A percentile compares a stretch with the other conserved stretches of the same genome.
phyloP scores from a whole-genome alignment of 768 basidiomycete species.

The Boletellus ananas region DNA sequence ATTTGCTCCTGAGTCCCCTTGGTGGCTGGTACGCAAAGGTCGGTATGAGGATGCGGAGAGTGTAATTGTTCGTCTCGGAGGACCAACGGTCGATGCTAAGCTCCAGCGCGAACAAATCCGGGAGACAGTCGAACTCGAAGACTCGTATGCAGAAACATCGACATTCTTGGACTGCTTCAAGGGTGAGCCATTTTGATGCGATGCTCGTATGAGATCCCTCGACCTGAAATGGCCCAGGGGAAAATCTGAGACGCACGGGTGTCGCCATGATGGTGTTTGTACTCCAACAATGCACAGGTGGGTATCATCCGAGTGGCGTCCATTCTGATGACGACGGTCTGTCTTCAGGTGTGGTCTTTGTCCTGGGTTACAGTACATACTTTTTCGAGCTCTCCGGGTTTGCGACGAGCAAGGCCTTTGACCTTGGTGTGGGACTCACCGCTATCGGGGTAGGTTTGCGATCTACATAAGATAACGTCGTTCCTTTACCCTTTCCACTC shows the following conservation, averaged over 20 bases:
- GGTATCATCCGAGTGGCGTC: background rate
- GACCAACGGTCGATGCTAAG: slow-evolving; percentile 22
- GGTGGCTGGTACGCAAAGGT: slow-evolving; percentile 34
- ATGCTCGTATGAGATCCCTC: background rate
- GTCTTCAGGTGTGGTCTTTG: slow-evolving; percentile 22
- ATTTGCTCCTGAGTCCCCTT: slow-evolving; percentile 31
- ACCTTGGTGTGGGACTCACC: slow-evolving; percentile 29
- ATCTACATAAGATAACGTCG: background rate
- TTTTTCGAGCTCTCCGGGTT: slow-evolving; percentile 37
- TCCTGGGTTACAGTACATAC: slow-evolving; percentile 30
- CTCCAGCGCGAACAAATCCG: slow-evolving; percentile 20
- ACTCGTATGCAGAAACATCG: slow-evolving; percentile 24
- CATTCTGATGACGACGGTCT: background rate
- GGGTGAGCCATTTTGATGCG: slow-evolving; percentile 10
- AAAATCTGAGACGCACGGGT: slow-evolving; percentile 22
- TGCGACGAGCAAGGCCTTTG: slow-evolving; percentile 25
- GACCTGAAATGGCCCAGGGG: slow-evolving; percentile 8
- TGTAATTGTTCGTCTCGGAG: slow-evolving; percentile 17
- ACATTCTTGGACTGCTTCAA: slow-evolving; percentile 32
- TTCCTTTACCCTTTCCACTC: background rate
- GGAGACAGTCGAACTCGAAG: slow-evolving; percentile 30
- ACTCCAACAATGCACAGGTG: slow-evolving; percentile 25
- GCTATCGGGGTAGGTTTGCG: slow-evolving; percentile 21
- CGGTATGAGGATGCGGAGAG: slow-evolving; percentile 21
- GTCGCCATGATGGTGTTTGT: slow-evolving; percentile 33